Percentiles rank a stretch among this genome's conserved stretches.
Conservation (phyloP, 345 rosid species). For the Ceriops tagal region DNA sequence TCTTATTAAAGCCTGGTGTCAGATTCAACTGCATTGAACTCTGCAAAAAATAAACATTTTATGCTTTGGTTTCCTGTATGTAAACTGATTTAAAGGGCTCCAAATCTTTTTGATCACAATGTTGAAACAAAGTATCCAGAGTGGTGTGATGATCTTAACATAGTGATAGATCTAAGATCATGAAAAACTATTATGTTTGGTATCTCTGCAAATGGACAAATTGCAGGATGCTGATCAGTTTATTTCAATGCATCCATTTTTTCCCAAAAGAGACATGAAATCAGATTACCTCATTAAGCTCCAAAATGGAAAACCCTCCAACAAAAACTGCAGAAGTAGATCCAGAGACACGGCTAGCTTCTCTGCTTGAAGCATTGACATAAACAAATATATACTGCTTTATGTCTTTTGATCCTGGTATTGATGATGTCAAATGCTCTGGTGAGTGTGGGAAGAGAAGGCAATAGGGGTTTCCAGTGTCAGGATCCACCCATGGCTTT, state of each 20-base stretch:
- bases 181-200: background rate
- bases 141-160: background rate
- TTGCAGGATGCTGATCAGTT: background rate
- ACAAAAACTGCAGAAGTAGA: constrained; percentile 79
- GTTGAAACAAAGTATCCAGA: background rate
- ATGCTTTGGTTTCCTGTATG: background rate
- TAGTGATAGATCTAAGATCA: background rate
- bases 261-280: background rate
- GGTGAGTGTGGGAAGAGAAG: constrained; percentile 89
- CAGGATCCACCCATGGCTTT: constrained; percentile 68
- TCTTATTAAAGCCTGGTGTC: constrained; percentile 58
- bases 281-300: constrained; percentile 56
- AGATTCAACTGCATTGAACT: constrained; percentile 54
- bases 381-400: constrained; percentile 57
- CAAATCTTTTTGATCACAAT: background rate
- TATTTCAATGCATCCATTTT: background rate
- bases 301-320: constrained; percentile 81
- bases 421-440: constrained; percentile 69
- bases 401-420: constrained; percentile 46
- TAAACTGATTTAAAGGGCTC: background rate
- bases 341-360: constrained; percentile 54
- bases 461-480: constrained; percentile 51
- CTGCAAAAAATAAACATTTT: constrained; percentile 32
- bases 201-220: background rate
- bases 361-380: constrained; percentile 54